Conservation (phyloP, 768 basidiomycete genomes). For the Hydnomerulius pinastri region DNA sequence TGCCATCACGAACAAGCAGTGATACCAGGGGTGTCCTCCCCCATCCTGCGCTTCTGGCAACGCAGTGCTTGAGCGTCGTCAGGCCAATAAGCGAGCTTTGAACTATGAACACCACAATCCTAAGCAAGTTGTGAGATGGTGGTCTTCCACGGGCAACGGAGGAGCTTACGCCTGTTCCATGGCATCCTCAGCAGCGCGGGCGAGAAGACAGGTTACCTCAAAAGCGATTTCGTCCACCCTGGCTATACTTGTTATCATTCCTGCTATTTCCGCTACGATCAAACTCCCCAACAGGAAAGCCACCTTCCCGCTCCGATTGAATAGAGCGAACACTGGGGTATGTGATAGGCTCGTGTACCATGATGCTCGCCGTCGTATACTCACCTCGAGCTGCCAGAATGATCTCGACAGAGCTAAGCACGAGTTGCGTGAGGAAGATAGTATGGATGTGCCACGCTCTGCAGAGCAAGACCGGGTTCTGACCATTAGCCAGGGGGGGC, state of each 20-base stretch:
- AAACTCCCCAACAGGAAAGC: conserved; percentile 5
- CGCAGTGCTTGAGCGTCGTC: conserved; percentile 21
- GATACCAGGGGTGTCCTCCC: conserved; percentile 20
- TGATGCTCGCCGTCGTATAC: too few species aligned
- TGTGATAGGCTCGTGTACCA: too few species aligned
- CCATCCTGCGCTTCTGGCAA: conserved; percentile 15
- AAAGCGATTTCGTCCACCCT: not conserved
- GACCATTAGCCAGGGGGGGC: too few species aligned
- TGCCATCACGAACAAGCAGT: conserved; percentile 21
- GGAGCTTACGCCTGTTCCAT: conserved; percentile 12
- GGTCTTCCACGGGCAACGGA: not conserved
- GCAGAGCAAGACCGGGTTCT: too few species aligned
- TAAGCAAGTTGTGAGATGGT: not conserved
- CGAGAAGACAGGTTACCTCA: not conserved
- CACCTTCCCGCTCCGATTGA: conserved; percentile 7
- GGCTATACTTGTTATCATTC: conserved; percentile 3
- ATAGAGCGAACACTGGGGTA: too few species aligned
- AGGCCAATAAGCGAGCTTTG: conserved; percentile 18
- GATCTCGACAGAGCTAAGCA: too few species aligned
- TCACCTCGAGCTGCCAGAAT: too few species aligned
- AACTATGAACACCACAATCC: conserved; percentile 13
- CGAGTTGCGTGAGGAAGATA: too few species aligned
- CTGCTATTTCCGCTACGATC: conserved; percentile 5
- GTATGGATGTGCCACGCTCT: too few species aligned
- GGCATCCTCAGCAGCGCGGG: not conserved